phyloP scores from a whole-genome alignment of 176 grass and related monocot genomes.

The Raddia distichophylla region DNA sequence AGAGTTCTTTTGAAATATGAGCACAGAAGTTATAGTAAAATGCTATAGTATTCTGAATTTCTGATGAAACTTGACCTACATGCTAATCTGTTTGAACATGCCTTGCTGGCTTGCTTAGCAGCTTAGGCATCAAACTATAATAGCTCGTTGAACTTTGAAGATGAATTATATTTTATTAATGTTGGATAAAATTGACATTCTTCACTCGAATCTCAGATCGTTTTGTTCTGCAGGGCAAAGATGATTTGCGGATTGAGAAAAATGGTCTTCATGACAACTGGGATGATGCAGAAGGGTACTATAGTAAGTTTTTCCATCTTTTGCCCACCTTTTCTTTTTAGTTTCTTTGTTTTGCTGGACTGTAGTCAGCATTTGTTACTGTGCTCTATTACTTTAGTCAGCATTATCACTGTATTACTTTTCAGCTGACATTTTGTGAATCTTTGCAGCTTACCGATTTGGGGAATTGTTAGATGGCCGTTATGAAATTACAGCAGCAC shows the following conservation, averaged over 20 bases:
- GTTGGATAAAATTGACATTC: slow-evolving; percentile 15
- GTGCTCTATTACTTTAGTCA: background rate
- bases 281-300: slow-evolving; percentile 99
- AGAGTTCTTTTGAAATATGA: background rate
- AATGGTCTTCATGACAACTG: slow-evolving; percentile 93
- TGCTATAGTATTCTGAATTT: background rate
- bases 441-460: slow-evolving; percentile 68
- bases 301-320: slow-evolving; percentile 71
- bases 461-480: slow-evolving; percentile 91
- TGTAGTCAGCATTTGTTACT: background rate
- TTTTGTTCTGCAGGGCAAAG: slow-evolving; percentile 63
- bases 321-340: background rate
- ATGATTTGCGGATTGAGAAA: slow-evolving; percentile 63
- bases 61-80: background rate
- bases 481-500: slow-evolving; percentile 90
- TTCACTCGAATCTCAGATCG: slow-evolving; percentile 10
- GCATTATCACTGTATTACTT: background rate
- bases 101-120: background rate
- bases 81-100: slow-evolving; percentile 6
- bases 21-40: slow-evolving; percentile 12
- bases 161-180: slow-evolving; percentile 2
- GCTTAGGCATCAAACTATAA: background rate
- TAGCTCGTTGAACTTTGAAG: slow-evolving; percentile 4
- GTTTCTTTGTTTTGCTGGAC: slow-evolving; percentile 30
- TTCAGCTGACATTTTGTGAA: background rate